Conservation (phyloP, 805 yeast genomes). For the Dipodascopsis uninucleata region DNA sequence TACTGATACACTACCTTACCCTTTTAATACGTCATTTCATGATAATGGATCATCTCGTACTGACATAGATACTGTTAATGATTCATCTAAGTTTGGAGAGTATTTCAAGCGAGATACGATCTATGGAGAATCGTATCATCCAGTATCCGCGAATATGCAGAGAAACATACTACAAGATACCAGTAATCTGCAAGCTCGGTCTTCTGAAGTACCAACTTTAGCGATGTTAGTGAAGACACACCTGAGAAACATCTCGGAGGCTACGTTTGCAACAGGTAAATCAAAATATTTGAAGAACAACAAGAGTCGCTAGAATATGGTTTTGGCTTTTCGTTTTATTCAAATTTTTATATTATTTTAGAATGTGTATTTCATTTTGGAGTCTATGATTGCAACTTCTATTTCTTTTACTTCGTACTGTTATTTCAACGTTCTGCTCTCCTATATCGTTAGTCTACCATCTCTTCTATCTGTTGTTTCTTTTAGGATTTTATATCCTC, state of each 20-base stretch:
- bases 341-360: too few relatives aligned
- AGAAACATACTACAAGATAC: background rate
- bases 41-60: background rate
- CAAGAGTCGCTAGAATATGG: background rate
- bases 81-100: background rate
- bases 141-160: background rate
- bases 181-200: background rate
- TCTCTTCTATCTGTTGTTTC: too few relatives aligned
- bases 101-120: background rate
- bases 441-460: too few relatives aligned
- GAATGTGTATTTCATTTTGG: too few relatives aligned
- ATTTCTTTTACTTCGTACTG: background rate
- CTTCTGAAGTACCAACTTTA: background rate
- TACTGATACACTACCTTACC: too few relatives aligned
- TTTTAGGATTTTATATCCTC: too few relatives aligned
- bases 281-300: background rate
- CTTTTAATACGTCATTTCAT: too few relatives aligned
- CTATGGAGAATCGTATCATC: background rate
- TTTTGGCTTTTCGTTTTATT: background rate
- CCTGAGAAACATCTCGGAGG: constrained; percentile 9
- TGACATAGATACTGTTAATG: background rate
- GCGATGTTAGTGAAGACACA: constrained; percentile 2
- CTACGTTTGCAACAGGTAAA: background rate
- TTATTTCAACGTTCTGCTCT: background rate
- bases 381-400: background rate